Evolutionary conservation across 305 asterid species (phyloP), one percentile per base, ranked within the genome.

Genomic region (Rubia tinctorum): DNA sequence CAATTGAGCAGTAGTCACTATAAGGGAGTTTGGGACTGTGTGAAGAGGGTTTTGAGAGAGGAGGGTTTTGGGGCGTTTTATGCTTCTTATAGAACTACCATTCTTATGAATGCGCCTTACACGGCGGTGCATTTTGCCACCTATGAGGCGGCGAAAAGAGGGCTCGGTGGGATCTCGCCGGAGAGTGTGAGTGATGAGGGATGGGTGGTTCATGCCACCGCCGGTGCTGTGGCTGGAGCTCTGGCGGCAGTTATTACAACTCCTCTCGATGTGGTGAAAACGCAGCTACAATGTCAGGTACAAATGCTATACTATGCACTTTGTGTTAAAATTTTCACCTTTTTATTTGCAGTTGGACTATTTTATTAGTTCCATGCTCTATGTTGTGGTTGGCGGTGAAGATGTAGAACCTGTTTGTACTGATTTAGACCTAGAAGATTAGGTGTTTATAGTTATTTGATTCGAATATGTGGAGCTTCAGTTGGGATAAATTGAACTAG

Each of bases 261-360:
- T 2, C 98, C 98, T 1, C 87, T 95, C 76, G 99, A 95, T 82
- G 99, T 95, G 45, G 96, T 91, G 71, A 95, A 95, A 86, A 95
- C 99, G 45, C 97, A 92, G 77, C 87, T 95, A 44, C 99, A 95
- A 76, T 95, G 99, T 80, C 98, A 95, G 99, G 97, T 95, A 85
- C 61, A 65, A 42, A 42, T 68, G 30, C 5, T n/a, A 18, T 73
- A 65, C 45, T 69, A 10, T 15, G 22, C 18, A 34, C 44, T 15
- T 14, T 65, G 40, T 13, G 37, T 4, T 30, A 30, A 30, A 30
- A 30, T 30, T 30, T 30, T 30, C 37, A 30, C 37, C 3, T 30
- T 30, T 30, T 3, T 20, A 17, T 61, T 51, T n/a, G 30, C 56
- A 12, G 13, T 39, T n/a, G 37, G 22, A 67, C 45, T 66, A 4